Evolutionary conservation across 495 filamentous ascomycete species (phyloP).

Genomic region (Penicillium alfredii): DNA sequence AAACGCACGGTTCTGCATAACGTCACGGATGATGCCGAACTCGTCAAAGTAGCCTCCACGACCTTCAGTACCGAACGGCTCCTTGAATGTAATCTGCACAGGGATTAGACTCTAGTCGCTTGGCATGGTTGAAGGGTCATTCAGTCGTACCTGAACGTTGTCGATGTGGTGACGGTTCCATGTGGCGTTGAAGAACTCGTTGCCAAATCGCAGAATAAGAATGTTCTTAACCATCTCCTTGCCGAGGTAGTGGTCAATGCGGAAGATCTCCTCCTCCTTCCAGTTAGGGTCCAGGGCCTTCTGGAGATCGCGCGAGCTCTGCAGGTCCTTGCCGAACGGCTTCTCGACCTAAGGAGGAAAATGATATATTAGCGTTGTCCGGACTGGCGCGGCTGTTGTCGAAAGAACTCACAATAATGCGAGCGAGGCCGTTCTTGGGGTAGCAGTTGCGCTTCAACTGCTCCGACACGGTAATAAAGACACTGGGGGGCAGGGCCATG

Average conservation of each 20-base stretch:
- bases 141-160: slow-evolving; percentile 78
- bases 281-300: slow-evolving; percentile 95
- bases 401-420: slow-evolving; percentile 71
- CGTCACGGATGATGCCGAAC: slow-evolving; percentile 98
- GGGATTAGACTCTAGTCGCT: too few species aligned
- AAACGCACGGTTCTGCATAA: slow-evolving; percentile 81
- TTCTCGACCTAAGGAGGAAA: slow-evolving; percentile 74
- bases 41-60: slow-evolving; percentile 99
- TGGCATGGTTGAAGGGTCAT: too few species aligned
- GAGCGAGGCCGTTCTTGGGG: slow-evolving; percentile 77
- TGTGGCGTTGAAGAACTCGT: slow-evolving; percentile 97
- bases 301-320: slow-evolving; percentile 88
- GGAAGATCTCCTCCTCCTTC: slow-evolving; percentile 99
- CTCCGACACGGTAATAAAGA: slow-evolving; percentile 95
- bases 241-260: slow-evolving; percentile 98
- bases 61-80: slow-evolving; percentile 99
- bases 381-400: too few species aligned
- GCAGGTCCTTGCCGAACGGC: slow-evolving; percentile 96
- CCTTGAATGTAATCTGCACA: slow-evolving; percentile 89
- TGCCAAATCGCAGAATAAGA: slow-evolving; percentile 94
- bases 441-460: slow-evolving; percentile 97
- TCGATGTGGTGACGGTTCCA: slow-evolving; percentile 99
- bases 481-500: slow-evolving; percentile 97
- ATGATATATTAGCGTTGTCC: slow-evolving; percentile 7
- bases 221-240: slow-evolving; percentile 99